Evolutionary conservation across 129 eudicot species (phyloP).

Genomic region (Pittosporum tobira): DNA sequence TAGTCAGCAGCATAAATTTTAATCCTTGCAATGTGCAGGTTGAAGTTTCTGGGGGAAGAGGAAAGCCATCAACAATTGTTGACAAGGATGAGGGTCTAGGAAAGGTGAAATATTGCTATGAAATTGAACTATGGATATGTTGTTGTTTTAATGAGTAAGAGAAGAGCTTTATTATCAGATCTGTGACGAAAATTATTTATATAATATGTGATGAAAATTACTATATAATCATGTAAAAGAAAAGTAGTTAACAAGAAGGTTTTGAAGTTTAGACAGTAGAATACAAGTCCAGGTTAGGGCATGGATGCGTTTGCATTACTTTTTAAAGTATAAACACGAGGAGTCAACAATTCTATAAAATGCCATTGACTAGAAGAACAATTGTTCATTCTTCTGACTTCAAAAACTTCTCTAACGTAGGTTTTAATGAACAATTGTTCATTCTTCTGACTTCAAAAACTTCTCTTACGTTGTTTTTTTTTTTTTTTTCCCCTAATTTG

Average conservation of each 20-base stretch:
- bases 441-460: not conserved
- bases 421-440: not conserved
- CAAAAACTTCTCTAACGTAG: conserved; percentile 1
- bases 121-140: not conserved
- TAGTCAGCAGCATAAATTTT: conserved; percentile 11
- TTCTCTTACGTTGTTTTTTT: not conserved
- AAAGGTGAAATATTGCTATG: conserved; percentile 40
- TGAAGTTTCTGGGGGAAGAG: conserved; percentile 90
- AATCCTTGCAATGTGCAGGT: conserved; percentile 38
- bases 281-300: not conserved
- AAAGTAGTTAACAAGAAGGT: too few relatives aligned
- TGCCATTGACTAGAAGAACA: too few relatives aligned
- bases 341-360: too few relatives aligned
- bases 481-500: not conserved
- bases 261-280: not conserved
- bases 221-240: too few relatives aligned
- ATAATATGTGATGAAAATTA: too few relatives aligned
- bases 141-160: not conserved
- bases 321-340: not conserved
- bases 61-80: conserved; percentile 79
- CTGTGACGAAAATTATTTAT: not conserved
- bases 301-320: not conserved
- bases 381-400: not conserved
- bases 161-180: not conserved
- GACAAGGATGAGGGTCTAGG: conserved; percentile 88